Conservation (phyloP, 2,329 filamentous ascomycete species). For the Aspergillus texensis region DNA sequence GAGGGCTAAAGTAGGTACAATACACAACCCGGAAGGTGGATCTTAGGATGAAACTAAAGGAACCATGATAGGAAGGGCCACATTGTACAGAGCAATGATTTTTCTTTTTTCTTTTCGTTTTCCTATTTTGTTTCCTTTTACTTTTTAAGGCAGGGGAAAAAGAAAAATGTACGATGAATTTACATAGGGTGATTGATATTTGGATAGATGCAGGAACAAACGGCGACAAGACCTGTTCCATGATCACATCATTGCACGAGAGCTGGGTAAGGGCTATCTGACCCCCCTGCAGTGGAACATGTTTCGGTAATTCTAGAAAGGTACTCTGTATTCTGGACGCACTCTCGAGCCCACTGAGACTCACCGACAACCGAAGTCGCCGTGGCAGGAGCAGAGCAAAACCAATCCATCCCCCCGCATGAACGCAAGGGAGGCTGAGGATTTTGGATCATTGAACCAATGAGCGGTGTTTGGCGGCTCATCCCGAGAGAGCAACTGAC, state of each 20-base stretch:
- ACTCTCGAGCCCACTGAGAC: not conserved
- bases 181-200: too few relatives aligned
- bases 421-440: constrained; percentile 13
- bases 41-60: not conserved
- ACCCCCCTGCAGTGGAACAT: not conserved
- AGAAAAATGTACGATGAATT: too few relatives aligned
- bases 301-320: not conserved
- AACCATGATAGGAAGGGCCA: too few relatives aligned
- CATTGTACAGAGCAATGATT: too few relatives aligned
- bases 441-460: constrained; percentile 13
- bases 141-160: too few relatives aligned
- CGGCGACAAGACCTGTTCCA: not conserved
- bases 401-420: constrained; percentile 16
- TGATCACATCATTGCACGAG: not conserved
- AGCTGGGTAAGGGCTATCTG: not conserved
- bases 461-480: constrained; percentile 12
- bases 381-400: not conserved
- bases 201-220: not conserved
- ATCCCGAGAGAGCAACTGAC: constrained; percentile 18
- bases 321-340: not conserved
- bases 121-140: too few relatives aligned
- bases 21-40: not conserved
- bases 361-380: not conserved
- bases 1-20: not conserved
- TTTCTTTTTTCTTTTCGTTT: too few relatives aligned